A percentile compares a stretch with the other conserved stretches of the same genome.
Evolutionary conservation across 345 rosid species (phyloP).

Genomic region (Corchorus capsularis): DNA sequence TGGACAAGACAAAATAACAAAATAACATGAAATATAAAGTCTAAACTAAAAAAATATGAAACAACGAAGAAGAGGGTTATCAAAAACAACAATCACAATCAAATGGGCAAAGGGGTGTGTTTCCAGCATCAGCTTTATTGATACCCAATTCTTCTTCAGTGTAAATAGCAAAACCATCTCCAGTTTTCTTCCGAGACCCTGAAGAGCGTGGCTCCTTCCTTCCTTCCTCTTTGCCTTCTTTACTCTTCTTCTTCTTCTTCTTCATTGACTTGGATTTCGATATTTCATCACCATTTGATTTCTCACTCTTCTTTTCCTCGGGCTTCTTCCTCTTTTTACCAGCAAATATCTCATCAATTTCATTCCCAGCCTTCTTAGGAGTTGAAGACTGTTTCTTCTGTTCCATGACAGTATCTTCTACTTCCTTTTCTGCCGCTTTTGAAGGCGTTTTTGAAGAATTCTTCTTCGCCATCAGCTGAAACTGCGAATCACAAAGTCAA

Average conservation of each 20-base stretch:
- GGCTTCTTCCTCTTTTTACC: conserved; percentile 46
- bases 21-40: too few relatives aligned
- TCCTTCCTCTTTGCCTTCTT: conserved; percentile 20
- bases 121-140: conserved; percentile 52
- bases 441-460: conserved; percentile 28
- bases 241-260: conserved; percentile 38
- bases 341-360: conserved; percentile 50
- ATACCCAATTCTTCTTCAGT: conserved; percentile 77
- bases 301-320: background rate
- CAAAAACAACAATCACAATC: conserved; percentile 86
- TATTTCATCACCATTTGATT: conserved; percentile 8
- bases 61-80: background rate
- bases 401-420: conserved; percentile 22
- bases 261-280: conserved; percentile 32
- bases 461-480: conserved; percentile 35
- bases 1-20: background rate
- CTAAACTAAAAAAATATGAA: background rate
- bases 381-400: conserved; percentile 27
- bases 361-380: conserved; percentile 29
- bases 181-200: conserved; percentile 47
- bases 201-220: conserved; percentile 13
- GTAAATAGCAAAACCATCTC: conserved; percentile 57
- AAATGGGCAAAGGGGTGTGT: conserved; percentile 77
- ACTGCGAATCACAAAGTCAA: background rate
- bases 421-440: conserved; percentile 12